Conservation (phyloP, 306 rosid genomes). For the Rosa rugosa region DNA sequence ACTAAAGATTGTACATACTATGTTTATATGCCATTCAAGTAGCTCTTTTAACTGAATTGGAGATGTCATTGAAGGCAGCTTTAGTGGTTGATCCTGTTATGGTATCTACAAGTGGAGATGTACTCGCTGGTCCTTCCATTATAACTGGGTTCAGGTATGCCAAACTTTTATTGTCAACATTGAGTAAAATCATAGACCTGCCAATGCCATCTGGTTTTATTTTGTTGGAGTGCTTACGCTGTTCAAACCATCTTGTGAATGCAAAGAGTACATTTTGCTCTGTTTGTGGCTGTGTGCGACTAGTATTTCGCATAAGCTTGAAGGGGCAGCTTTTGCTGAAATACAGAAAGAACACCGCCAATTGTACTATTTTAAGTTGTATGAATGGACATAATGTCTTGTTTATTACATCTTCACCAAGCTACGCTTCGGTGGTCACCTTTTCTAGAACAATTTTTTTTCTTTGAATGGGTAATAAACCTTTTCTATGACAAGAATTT, state of each 20-base stretch:
- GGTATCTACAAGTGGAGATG: slow-evolving; percentile 93
- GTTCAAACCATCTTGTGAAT: slow-evolving; percentile 3
- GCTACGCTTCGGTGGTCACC: background rate
- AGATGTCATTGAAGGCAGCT: slow-evolving; percentile 63
- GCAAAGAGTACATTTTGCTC: background rate
- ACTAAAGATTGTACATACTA: slow-evolving; percentile 5
- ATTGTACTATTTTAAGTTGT: background rate
- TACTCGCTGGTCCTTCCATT: slow-evolving; percentile 69
- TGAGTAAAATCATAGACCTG: slow-evolving; percentile 20
- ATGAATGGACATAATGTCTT: background rate
- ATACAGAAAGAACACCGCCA: background rate
- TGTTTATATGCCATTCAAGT: slow-evolving; percentile 20
- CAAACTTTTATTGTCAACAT: slow-evolving; percentile 2
- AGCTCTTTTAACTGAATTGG: slow-evolving; percentile 32
- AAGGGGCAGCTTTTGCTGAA: background rate
- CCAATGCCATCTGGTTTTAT: background rate
- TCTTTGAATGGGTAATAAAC: background rate
- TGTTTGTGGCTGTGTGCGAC: background rate
- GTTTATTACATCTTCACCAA: background rate
- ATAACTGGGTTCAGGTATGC: slow-evolving; percentile 68
- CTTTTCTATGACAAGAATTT: background rate
- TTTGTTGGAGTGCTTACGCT: background rate
- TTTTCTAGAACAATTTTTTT: background rate
- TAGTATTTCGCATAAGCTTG: background rate
- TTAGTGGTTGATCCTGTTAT: slow-evolving; percentile 97